These are phyloP conservation scores for Halophytophthora polymorphica DNA, from an alignment of 352 stramenopile species.

Conservation along the genomic window DNA sequence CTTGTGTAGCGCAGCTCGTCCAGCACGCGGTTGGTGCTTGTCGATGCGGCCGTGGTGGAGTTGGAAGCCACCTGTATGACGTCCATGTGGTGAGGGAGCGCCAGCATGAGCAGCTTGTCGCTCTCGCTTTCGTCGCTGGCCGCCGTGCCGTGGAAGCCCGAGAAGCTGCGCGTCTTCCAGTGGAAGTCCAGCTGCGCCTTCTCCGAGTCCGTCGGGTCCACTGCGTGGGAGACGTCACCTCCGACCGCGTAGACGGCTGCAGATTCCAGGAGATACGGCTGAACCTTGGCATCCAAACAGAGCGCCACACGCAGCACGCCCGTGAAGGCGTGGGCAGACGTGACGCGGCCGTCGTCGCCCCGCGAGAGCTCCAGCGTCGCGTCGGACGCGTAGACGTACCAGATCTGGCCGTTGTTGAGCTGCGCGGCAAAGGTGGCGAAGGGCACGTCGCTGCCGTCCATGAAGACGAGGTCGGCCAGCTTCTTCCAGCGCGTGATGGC, in stretches of 20 bases:
- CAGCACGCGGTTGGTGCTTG: slow-evolving; percentile 32
- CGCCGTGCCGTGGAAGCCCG: slow-evolving; percentile 12
- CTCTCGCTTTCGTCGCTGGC: slow-evolving; percentile 18
- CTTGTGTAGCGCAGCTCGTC: slow-evolving; percentile 54
- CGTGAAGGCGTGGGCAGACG: slow-evolving; percentile 33
- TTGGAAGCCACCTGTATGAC: slow-evolving; percentile 27
- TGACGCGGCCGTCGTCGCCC: slow-evolving; percentile 28
- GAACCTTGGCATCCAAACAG: slow-evolving; percentile 29
- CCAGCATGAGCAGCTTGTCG: slow-evolving; percentile 67
- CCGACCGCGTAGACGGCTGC: slow-evolving; percentile 55
- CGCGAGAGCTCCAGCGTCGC: slow-evolving; percentile 42
- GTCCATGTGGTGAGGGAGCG: slow-evolving; percentile 71
- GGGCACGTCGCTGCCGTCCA: slow-evolving; percentile 34
- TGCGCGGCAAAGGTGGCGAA: slow-evolving; percentile 53
- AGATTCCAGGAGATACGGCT: slow-evolving; percentile 55
- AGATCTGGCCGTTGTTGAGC: slow-evolving; percentile 63
- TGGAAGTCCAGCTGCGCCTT: slow-evolving; percentile 45
- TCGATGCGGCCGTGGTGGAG: slow-evolving; percentile 3
- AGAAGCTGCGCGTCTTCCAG: slow-evolving; percentile 62
- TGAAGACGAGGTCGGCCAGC: slow-evolving; percentile 32
- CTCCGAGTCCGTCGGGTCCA: slow-evolving; percentile 32
- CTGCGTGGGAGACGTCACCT: slow-evolving; percentile 43
- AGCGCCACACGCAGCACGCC: slow-evolving; percentile 58
- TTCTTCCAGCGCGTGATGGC: slow-evolving; percentile 49
- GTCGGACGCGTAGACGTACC: slow-evolving; percentile 67